phyloP scores from a whole-genome alignment of 1,139 yeast genomes.

The Starmera stellimalicola region DNA sequence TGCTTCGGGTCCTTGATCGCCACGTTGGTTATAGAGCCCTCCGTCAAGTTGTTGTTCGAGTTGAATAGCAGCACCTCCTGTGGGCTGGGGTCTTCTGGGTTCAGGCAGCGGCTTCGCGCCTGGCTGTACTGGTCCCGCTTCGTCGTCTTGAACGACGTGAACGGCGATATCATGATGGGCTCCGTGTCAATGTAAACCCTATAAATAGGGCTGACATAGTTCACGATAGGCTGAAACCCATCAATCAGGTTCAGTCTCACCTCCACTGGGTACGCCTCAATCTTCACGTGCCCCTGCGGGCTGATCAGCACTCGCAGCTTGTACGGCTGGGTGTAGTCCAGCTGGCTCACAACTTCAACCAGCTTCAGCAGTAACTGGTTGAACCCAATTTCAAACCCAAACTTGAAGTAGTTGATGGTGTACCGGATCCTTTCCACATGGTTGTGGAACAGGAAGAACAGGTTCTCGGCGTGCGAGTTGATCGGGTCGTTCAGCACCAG shows the following conservation, averaged over 20 bases:
- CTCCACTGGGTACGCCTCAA: slow-evolving; percentile 39
- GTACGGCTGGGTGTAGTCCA: slow-evolving; percentile 29
- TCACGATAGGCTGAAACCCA: slow-evolving; percentile 27
- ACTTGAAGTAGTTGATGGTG: slow-evolving; percentile 45
- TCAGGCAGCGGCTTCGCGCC: slow-evolving; percentile 42
- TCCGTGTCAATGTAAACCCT: slow-evolving; percentile 53
- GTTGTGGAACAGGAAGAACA: slow-evolving; percentile 54
- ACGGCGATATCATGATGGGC: slow-evolving; percentile 52
- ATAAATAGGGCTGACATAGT: slow-evolving; percentile 31
- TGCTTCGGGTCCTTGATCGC: slow-evolving; percentile 40
- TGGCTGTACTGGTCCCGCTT: slow-evolving; percentile 50
- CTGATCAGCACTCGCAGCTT: slow-evolving; percentile 51
- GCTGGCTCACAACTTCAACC: slow-evolving; percentile 28
- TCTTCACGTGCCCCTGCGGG: slow-evolving; percentile 36
- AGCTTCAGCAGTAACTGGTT: slow-evolving; percentile 36
- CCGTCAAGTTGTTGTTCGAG: slow-evolving; percentile 52
- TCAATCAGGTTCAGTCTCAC: slow-evolving; percentile 32
- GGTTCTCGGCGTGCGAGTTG: slow-evolving; percentile 10
- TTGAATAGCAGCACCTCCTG: slow-evolving; percentile 71
- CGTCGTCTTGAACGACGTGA: slow-evolving; percentile 87
- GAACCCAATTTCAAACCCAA: slow-evolving; percentile 35
- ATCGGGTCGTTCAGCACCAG: not conserved
- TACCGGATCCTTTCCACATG: slow-evolving; percentile 54
- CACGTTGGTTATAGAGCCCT: slow-evolving; percentile 78
- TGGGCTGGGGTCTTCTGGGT: slow-evolving; percentile 29